Evolutionary conservation across 768 basidiomycete species (phyloP).

Genomic region (Flagelloscypha sp.): DNA sequence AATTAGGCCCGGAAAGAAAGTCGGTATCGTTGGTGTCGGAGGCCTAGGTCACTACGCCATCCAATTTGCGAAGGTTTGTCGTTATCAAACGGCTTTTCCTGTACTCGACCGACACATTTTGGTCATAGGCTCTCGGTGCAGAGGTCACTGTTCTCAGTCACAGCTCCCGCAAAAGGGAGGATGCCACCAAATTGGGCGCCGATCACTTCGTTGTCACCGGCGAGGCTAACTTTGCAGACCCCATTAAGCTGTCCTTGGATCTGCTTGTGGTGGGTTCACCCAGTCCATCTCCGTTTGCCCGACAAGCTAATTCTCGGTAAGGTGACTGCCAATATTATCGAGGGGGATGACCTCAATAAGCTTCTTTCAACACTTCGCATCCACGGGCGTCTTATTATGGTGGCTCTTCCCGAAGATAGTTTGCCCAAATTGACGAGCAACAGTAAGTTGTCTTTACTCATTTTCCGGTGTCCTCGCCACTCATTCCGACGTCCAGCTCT

Average conservation of each 20-base stretch:
- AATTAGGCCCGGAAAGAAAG: conserved; percentile 51
- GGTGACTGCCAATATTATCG: conserved; percentile 22
- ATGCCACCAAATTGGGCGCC: conserved; percentile 52
- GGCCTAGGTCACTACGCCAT: conserved; percentile 40
- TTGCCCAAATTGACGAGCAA: conserved; percentile 28
- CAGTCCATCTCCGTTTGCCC: not conserved
- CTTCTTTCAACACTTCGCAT: conserved; percentile 39
- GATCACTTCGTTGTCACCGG: conserved; percentile 41
- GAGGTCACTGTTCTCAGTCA: conserved; percentile 55
- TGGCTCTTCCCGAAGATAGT: conserved; percentile 45
- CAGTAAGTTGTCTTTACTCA: conserved; percentile 14
- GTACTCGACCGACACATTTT: too few species aligned
- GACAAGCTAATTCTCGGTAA: conserved; percentile 3
- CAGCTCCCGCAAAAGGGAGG: conserved; percentile 41
- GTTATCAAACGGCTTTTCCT: too few species aligned
- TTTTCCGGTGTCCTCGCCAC: conserved; percentile 21
- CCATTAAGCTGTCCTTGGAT: conserved; percentile 33
- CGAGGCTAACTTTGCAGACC: conserved; percentile 31
- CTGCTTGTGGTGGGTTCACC: conserved; percentile 38
- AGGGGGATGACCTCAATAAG: conserved; percentile 22
- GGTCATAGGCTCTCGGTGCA: conserved; percentile 44
- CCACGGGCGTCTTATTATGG: conserved; percentile 48
- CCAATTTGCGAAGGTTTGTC: conserved; percentile 28
- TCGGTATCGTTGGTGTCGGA: conserved; percentile 61
- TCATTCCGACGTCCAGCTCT: too few species aligned